Evolutionary conservation across 768 basidiomycete genomes (phyloP).

Genomic region (Boletus patriciae): DNA sequence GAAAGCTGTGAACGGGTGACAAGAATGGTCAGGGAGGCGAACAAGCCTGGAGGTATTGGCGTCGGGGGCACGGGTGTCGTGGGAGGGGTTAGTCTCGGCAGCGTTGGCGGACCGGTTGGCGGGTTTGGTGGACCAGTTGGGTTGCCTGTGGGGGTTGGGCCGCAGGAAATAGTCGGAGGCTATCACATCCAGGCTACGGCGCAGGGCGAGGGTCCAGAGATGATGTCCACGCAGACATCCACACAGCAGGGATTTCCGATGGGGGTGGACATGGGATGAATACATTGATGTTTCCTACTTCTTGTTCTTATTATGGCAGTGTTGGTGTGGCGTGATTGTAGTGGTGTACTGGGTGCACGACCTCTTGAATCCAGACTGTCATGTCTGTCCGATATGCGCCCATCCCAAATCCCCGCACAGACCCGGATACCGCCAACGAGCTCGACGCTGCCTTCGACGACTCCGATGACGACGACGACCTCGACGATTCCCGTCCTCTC

Average conservation of each 20-base stretch:
- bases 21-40: conserved; percentile 47
- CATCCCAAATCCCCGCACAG: conserved; percentile 56
- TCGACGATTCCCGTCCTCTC: conserved; percentile 50
- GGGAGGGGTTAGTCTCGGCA: conserved; percentile 18
- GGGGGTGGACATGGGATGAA: conserved; percentile 11
- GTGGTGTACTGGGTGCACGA: background rate
- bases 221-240: conserved; percentile 15
- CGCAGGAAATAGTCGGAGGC: conserved; percentile 20
- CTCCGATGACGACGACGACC: conserved; percentile 61
- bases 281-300: background rate
- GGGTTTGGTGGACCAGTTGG: conserved; percentile 32
- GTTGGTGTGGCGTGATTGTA: background rate
- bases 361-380: background rate
- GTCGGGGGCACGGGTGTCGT: conserved; percentile 5
- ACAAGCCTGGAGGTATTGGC: conserved; percentile 21
- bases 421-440: conserved; percentile 52
- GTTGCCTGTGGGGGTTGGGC: conserved; percentile 20
- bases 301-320: conserved; percentile 6
- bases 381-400: conserved; percentile 69
- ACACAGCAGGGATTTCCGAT: conserved; percentile 27
- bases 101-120: conserved; percentile 31
- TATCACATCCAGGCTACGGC: conserved; percentile 15
- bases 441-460: conserved; percentile 89
- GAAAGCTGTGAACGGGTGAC: conserved; percentile 72
- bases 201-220: conserved; percentile 10